Percentiles rank a stretch among this genome's conserved stretches.
phyloP scores from a whole-genome alignment of 352 stramenopile genomes.

The Globisporangium emineosum region DNA sequence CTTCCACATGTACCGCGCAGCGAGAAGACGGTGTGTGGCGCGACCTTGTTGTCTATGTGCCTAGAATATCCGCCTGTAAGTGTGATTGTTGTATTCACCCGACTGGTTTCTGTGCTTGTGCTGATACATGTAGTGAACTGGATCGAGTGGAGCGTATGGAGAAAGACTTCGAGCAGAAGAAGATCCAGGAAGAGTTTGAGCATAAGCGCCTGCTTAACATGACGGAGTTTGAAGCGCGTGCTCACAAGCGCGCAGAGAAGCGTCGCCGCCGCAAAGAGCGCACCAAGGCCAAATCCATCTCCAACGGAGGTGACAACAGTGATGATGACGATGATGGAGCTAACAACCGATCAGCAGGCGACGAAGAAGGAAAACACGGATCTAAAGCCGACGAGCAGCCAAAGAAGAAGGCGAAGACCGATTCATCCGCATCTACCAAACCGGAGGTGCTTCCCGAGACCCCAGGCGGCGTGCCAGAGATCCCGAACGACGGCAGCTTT shows the following conservation, averaged over 20 bases:
- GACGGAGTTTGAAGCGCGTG: slow-evolving; percentile 65
- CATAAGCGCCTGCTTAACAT: slow-evolving; percentile 57
- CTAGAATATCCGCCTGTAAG: neutral
- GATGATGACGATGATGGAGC: slow-evolving; percentile 22
- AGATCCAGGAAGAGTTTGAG: slow-evolving; percentile 66
- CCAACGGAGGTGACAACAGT: slow-evolving; percentile 20
- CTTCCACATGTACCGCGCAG: slow-evolving; percentile 97
- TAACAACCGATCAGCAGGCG: neutral
- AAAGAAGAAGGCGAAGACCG: slow-evolving; percentile 22
- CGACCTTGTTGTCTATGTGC: neutral
- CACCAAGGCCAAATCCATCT: slow-evolving; percentile 43
- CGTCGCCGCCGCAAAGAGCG: slow-evolving; percentile 72
- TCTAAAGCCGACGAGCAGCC: slow-evolving; percentile 3
- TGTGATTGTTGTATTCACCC: neutral
- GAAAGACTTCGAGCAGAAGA: slow-evolving; percentile 63
- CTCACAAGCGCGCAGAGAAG: slow-evolving; percentile 75
- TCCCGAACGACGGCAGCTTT: slow-evolving; percentile 81
- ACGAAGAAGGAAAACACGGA: neutral
- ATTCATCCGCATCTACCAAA: neutral
- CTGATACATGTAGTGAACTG: slow-evolving; percentile 76
- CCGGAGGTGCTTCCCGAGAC: slow-evolving; percentile 42
- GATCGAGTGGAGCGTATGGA: slow-evolving; percentile 91
- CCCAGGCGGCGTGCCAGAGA: slow-evolving; percentile 66
- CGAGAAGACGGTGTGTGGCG: slow-evolving; percentile 61
- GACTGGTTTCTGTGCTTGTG: neutral